These are phyloP conservation scores for Linanthus parryae DNA, from an alignment of 148 eudicot genomes.

Conservation along the genomic window DNA sequence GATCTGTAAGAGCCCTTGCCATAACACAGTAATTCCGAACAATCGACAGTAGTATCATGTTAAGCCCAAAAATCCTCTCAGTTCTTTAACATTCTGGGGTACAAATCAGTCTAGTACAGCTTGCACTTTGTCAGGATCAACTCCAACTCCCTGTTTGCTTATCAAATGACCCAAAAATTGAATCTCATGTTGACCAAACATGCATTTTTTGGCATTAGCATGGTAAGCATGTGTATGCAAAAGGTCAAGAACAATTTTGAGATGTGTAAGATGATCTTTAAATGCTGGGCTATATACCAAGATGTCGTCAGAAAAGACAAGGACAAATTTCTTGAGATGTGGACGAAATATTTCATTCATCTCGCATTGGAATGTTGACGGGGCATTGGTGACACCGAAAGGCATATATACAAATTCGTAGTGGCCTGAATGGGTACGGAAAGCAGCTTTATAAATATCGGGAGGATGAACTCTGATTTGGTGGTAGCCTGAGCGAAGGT, in stretches of 20 bases:
- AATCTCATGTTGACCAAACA: neutral
- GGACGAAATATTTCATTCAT: neutral
- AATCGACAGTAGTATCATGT: neutral
- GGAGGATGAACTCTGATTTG: neutral
- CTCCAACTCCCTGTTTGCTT: neutral
- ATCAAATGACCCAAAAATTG: neutral
- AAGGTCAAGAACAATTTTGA: neutral
- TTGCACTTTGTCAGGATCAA: too few species aligned
- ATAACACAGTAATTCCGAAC: neutral
- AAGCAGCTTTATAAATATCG: neutral
- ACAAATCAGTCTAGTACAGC: neutral
- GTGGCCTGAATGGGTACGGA: too few species aligned
- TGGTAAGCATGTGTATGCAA: neutral
- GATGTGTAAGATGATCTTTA: neutral
- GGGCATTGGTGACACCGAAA: too few species aligned
- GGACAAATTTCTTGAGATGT: neutral
- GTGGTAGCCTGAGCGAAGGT: neutral
- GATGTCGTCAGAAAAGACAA: too few species aligned
- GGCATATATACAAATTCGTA: neutral
- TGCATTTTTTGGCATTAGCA: neutral
- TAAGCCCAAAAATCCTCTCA: too few species aligned
- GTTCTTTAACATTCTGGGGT: too few species aligned
- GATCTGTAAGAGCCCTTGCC: neutral
- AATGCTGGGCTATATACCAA: neutral
- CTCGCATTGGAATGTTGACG: neutral